Evolutionary conservation across 495 filamentous ascomycete genomes (phyloP), one percentile per base, ranked within the genome.

Genomic region (Letharia lupina): DNA sequence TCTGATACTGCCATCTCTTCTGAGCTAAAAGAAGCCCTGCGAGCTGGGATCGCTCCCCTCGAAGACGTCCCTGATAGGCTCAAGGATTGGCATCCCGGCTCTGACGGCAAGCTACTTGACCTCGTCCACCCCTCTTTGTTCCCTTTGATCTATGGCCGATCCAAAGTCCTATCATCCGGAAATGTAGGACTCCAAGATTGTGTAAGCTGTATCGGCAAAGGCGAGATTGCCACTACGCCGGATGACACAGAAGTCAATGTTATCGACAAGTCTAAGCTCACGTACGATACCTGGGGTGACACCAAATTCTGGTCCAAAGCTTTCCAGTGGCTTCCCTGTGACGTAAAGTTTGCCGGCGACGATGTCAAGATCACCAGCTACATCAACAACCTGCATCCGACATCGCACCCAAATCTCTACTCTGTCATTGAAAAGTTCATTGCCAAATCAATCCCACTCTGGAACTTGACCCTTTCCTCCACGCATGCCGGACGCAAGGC

Each of bases 41-140:
- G 64, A 39, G 44, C 68, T n/a, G 75, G 70, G 10, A 70, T 74
- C 1, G 28, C 50, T n/a, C 68, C 70, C 8, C 71, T 86, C 3
- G 81, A 84, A 44, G 64, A 81, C 42, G 74, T 81, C 1, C 77
- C 81, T 12, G 75, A 77, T 3, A 64, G 73, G 0, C 28, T 74
- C 56, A 83, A 83, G 67, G 86, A 88, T 66, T 88, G 83, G 78
- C 83, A 86, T 67, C 84, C 84, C 0, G 73, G 78, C 6, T 83
- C 82, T 2, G 75, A 84, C 62, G 67, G 71, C 1, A 79, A 80
- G 61, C 87, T 88, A 0, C 75, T 87, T 1, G 77, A 89, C 69
- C 72, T 89, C 2, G 80, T 89, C 15, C 80, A 88, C 68, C 86
- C 85, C 0, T 87, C 84, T 1, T 72, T 87, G 8, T 89, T 79